Evolutionary conservation across 352 stramenopile species (phyloP), one percentile per base, ranked within the genome.

Genomic region (Phytophthora pseudosyringae): DNA sequence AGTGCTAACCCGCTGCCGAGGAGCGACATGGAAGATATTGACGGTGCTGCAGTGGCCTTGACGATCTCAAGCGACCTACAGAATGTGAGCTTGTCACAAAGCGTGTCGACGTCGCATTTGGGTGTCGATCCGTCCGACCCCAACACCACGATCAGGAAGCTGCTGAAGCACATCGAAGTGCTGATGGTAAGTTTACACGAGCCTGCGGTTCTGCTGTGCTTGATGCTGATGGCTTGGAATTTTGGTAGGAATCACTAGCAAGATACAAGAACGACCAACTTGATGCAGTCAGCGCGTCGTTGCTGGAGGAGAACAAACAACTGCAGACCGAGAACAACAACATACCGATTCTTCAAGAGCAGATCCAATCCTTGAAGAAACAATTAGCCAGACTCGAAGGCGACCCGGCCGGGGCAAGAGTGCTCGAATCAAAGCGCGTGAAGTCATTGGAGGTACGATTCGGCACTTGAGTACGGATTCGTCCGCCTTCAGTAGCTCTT

Each of bases 311-410:
- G 28, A 93, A 85, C 46, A 75, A 71, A 25, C 78, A 77, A 7
- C 60, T 94, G 11, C 81, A 83, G 62, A 88, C 87, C 7, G 86
- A 94, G 46, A 92, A 91, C 75, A 92, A 92, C 72, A 94, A 94
- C 73, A 92, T 94, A 33, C 85, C 86, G 3, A 86, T 94, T 40
- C 66, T 94, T 26, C 82, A 90, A 56, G 76, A 88, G 15, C 69
- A 94, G 69, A 77, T 94, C 44, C 57, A 79, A 2, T 71, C 74
- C 16, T 68, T 94, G 41, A 94, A 94, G 61, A 90, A 87, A 45
- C 67, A 73, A 25, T 46, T 87, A 9, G 39, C 58, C 11, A 18
- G 15, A 3, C n/a, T 64, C 10, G 44, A 73, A 57, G 46, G 16
- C 5, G 51, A 48, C 9, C 54, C 52, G 0, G 54, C 49, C n/a